A percentile compares a stretch with the other conserved stretches of the same genome.
These are phyloP conservation scores for Botryotinia calthae DNA, from an alignment of 2,329 filamentous ascomycete genomes.

Conservation along the genomic window DNA sequence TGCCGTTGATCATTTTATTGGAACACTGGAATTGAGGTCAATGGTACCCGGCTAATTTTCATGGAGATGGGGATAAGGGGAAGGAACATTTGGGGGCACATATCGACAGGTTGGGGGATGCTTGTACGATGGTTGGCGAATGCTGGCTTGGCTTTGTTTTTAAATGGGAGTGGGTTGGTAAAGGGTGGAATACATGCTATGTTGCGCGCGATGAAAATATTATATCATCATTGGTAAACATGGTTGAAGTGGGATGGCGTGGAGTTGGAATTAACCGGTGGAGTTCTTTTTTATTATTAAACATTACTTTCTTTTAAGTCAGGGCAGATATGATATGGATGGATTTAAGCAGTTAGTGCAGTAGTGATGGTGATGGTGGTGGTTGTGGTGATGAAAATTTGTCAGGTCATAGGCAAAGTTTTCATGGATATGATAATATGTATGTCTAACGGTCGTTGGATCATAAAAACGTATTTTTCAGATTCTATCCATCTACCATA, in stretches of 20 bases:
- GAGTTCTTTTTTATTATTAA: conserved; percentile 1
- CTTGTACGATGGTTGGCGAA: conserved; percentile 18
- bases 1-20: conserved; percentile 15
- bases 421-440: neutral
- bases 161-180: conserved; percentile 1
- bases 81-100: conserved; percentile 8
- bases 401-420: conserved; percentile 5
- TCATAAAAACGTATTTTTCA: neutral
- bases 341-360: neutral
- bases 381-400: neutral
- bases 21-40: neutral
- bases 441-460: neutral
- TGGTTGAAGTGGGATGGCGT: conserved; percentile 7
- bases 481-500: neutral
- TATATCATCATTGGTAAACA: conserved; percentile 9
- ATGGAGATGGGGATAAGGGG: conserved; percentile 8
- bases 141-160: conserved; percentile 13
- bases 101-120: conserved; percentile 17
- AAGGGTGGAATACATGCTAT: conserved; percentile 13
- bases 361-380: neutral
- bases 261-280: neutral
- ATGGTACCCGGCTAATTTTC: conserved; percentile 6
- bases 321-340: conserved; percentile 6
- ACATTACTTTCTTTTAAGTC: neutral
- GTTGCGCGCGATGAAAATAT: neutral